Conservation (phyloP, 257 asterid species). For the Anisodus acutangulus region DNA sequence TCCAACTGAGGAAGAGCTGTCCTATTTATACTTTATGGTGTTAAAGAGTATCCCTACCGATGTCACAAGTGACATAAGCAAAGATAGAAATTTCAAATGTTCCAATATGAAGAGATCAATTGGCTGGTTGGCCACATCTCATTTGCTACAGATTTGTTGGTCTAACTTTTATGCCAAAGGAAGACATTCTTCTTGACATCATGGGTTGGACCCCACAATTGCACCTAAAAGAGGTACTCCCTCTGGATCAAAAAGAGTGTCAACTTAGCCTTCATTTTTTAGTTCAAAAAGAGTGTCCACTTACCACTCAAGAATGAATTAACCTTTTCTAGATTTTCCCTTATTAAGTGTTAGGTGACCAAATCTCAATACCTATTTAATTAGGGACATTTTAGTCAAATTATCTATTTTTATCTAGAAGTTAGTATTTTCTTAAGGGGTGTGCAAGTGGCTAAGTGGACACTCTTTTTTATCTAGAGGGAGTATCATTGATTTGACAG, state of each 20-base stretch:
- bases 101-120: slow-evolving; percentile 1
- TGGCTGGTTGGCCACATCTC: background rate
- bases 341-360: too few species aligned
- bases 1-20: background rate
- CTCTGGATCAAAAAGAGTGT: too few species aligned
- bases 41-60: background rate
- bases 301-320: too few species aligned
- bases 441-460: too few species aligned
- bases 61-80: background rate
- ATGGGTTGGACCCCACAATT: background rate
- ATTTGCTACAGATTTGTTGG: background rate
- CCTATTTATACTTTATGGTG: background rate
- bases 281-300: too few species aligned
- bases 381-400: too few species aligned
- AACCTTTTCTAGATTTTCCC: too few species aligned
- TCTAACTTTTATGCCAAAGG: background rate
- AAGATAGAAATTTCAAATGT: background rate
- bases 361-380: too few species aligned
- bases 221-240: background rate
- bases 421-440: too few species aligned
- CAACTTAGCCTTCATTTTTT: too few species aligned
- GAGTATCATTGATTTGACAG: background rate
- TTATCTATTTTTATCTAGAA: too few species aligned
- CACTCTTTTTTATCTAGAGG: too few species aligned
- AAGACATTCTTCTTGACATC: background rate